A percentile compares a stretch with the other conserved stretches of the same genome.
These are phyloP conservation scores for Talaromyces piceae DNA, from an alignment of 2,329 filamentous ascomycete species.

Conservation along the genomic window DNA sequence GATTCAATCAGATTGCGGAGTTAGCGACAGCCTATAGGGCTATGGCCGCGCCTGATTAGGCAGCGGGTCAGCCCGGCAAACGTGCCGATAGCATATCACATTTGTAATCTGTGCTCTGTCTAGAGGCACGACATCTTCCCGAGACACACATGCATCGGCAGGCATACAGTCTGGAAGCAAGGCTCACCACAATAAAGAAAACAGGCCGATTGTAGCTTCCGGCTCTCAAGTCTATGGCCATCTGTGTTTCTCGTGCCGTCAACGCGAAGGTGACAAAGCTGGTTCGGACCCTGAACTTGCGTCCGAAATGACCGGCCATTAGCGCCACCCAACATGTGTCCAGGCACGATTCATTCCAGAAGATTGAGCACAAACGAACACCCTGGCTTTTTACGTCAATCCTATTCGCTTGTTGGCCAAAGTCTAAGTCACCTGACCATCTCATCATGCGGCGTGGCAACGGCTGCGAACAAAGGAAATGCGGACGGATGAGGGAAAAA, in stretches of 20 bases:
- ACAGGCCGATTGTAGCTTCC: background rate
- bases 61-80: background rate
- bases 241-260: background rate
- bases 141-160: background rate
- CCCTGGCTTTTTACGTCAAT: background rate
- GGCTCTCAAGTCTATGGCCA: too few species aligned
- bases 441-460: conserved; percentile 11
- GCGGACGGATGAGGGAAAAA: conserved; percentile 1
- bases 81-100: background rate
- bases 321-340: background rate
- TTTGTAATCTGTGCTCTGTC: too few species aligned
- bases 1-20: background rate
- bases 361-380: background rate
- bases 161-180: background rate
- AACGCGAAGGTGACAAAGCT: background rate
- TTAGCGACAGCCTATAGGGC: background rate
- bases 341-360: background rate
- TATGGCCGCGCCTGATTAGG: background rate
- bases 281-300: background rate
- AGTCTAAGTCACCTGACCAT: conserved; percentile 7
- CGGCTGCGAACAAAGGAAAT: background rate
- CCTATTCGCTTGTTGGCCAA: background rate
- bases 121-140: too few species aligned
- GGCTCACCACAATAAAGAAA: background rate
- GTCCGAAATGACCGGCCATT: background rate